Percentiles rank a stretch among this genome's conserved stretches.
These are phyloP conservation scores for Alternaria sp. DNA, from an alignment of 2,329 filamentous ascomycete species.

Conservation along the genomic window DNA sequence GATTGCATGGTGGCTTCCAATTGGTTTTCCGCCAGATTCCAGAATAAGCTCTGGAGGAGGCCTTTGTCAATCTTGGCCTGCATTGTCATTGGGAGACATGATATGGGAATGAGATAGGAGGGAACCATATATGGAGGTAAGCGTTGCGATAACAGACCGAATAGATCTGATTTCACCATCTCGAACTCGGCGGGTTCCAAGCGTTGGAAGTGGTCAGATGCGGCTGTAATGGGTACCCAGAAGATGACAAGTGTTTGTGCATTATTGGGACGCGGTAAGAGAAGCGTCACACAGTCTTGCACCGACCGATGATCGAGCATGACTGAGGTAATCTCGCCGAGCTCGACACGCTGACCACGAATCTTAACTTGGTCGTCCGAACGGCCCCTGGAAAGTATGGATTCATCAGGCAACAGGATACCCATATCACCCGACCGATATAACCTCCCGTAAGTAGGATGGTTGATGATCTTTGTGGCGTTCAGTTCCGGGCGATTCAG, in stretches of 20 bases:
- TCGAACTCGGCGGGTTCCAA: conserved; percentile 49
- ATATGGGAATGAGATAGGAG: conserved; percentile 74
- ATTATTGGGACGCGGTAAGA: conserved; percentile 57
- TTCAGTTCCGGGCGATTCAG: conserved; percentile 71
- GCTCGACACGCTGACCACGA: conserved; percentile 79
- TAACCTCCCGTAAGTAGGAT: conserved; percentile 73
- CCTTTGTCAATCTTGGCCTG: conserved; percentile 77
- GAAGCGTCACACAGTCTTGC: conserved; percentile 69
- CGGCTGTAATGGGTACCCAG: conserved; percentile 62
- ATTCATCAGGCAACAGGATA: conserved; percentile 78
- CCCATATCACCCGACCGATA: conserved; percentile 87
- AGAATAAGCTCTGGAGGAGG: conserved; percentile 60
- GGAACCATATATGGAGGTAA: conserved; percentile 84
- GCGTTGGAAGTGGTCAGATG: conserved; percentile 42
- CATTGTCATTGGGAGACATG: conserved; percentile 72
- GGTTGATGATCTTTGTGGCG: conserved; percentile 71
- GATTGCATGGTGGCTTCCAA: conserved; percentile 54
- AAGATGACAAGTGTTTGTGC: conserved; percentile 71
- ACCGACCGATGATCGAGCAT: conserved; percentile 64
- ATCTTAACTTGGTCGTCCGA: conserved; percentile 84
- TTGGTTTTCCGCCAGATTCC: conserved; percentile 54
- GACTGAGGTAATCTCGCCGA: conserved; percentile 74
- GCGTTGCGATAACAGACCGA: conserved; percentile 60
- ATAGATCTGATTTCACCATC: conserved; percentile 55
- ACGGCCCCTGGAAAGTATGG: conserved; percentile 75